Base-by-base conservation (phyloP, 2,329 filamentous ascomycete species). In the Epichloe baconii region DNA sequence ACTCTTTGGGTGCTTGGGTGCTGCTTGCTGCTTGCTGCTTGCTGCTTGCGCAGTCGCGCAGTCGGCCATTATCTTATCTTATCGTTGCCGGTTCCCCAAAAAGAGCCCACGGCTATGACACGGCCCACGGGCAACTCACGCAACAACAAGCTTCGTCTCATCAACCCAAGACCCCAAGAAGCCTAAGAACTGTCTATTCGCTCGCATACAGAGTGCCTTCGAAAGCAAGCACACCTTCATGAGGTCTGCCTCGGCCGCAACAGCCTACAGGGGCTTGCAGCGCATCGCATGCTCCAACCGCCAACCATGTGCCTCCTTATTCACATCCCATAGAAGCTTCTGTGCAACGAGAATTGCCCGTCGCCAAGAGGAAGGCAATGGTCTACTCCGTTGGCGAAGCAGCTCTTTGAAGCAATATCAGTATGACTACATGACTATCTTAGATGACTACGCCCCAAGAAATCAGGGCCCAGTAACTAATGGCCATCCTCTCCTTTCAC, bases 361-460 rank as follows among this genome's bases (percentile, higher is more conserved):
- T 12, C 14, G 41, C 19, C n/a, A 49, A 3, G 65, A 67, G 6
- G 72, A 51, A 76, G 85, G 55, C 72, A 86, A 72, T 96, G 90
- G 89, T 95, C 90, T 2, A 98, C 91, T 3, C 90, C 91, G 14
- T 71, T 98, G 54, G 90, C 91, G 7, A 91, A 93, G 65, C 85
- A 86, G 58, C 77, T 97, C 47, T 85, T 84, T 51, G 83, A 90
- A 65, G 90, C 89, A 44, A 95, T 97, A 56, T 84, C 83, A 57
- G 90, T 94, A 76, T 50, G 66, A 55, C 3, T 7, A 15, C 49
- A 31, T 4, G 23, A 12, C 42, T 1, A 44, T 15, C n/a, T 42
- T 8, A 34, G 14, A 47, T 15, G 21, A 17, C 34, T 11, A 17
- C 36, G 17, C 34, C 31, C 36, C n/a, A 10, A 7, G 3, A 26